These are phyloP conservation scores for Salisapilia sapeloensis DNA, from an alignment of 352 stramenopile species.

Conservation along the genomic window DNA sequence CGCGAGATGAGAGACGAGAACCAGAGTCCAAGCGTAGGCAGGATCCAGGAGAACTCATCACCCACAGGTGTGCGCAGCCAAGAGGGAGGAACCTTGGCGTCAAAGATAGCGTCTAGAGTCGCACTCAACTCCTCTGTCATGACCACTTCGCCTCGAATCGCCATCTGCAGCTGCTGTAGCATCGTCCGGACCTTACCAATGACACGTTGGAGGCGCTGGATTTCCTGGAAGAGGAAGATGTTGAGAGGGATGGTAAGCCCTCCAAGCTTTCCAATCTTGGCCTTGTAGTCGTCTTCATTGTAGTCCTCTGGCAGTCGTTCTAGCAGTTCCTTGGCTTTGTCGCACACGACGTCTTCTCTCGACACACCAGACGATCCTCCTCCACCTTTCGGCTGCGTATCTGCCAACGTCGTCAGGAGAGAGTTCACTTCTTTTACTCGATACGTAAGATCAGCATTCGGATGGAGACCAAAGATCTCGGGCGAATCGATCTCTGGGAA, in stretches of 20 bases:
- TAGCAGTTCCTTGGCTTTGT: conserved; percentile 91
- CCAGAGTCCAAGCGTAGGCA: conserved; percentile 92
- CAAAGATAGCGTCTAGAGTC: conserved; percentile 92
- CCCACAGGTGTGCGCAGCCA: conserved; percentile 94
- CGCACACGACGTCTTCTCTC: conserved; percentile 91
- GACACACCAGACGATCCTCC: conserved; percentile 79
- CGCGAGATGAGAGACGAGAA: conserved; percentile 92
- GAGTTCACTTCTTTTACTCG: conserved; percentile 92
- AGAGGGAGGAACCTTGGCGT: conserved; percentile 88
- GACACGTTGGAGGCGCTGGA: conserved; percentile 92
- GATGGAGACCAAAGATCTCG: conserved; percentile 97
- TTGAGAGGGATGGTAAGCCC: conserved; percentile 94
- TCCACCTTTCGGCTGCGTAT: conserved; percentile 93
- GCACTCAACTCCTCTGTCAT: conserved; percentile 94
- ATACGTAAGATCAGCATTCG: conserved; percentile 97
- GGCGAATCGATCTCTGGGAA: conserved; percentile 96
- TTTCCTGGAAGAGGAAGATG: conserved; percentile 98
- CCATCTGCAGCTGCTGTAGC: conserved; percentile 91
- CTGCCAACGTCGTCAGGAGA: conserved; percentile 87
- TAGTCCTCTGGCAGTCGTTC: conserved; percentile 92
- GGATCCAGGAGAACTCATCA: conserved; percentile 96
- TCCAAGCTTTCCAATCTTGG: conserved; percentile 92
- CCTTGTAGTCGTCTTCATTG: conserved; percentile 95
- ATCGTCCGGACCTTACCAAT: conserved; percentile 92
- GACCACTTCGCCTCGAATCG: conserved; percentile 95